phyloP scores from a whole-genome alignment of 495 filamentous ascomycete species.

The Hypoxylon fuscum region DNA sequence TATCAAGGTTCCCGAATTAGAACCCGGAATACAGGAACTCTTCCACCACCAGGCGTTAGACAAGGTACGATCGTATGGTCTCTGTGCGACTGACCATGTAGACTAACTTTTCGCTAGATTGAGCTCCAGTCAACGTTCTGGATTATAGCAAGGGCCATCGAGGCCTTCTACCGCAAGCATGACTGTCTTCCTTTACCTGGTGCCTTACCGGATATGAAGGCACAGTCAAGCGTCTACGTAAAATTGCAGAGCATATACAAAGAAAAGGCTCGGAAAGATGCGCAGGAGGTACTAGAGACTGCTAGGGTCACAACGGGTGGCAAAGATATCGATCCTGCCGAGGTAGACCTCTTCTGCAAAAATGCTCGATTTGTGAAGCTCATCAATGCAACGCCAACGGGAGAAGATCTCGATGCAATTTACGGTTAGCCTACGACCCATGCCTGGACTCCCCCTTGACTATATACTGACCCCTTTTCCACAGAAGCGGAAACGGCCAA shows the following conservation, averaged over 20 bases:
- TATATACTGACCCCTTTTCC: conserved; percentile 22
- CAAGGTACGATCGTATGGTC: conserved; percentile 48
- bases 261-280: conserved; percentile 80
- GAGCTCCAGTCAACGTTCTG: conserved; percentile 74
- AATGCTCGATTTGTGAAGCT: conserved; percentile 93
- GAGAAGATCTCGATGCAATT: conserved; percentile 39
- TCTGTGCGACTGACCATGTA: conserved; percentile 26
- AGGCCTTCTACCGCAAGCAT: conserved; percentile 75
- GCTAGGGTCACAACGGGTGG: conserved; percentile 67
- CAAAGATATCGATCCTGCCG: conserved; percentile 69
- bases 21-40: conserved; percentile 75
- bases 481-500: conserved; percentile 47
- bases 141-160: conserved; percentile 86
- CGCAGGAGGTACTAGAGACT: conserved; percentile 76
- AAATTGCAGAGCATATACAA: conserved; percentile 95
- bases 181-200: conserved; percentile 83
- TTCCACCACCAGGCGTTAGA: conserved; percentile 68
- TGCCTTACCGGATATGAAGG: conserved; percentile 97
- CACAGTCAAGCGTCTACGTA: conserved; percentile 90
- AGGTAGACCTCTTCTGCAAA: conserved; percentile 95
- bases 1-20: conserved; percentile 66
- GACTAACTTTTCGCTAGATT: conserved; percentile 41
- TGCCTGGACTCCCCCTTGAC: conserved; percentile 8
- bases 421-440: conserved; percentile 35
- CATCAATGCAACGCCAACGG: conserved; percentile 60